Conservation (phyloP, 2,329 filamentous ascomycete species). For the Botryosphaeria agaves region DNA sequence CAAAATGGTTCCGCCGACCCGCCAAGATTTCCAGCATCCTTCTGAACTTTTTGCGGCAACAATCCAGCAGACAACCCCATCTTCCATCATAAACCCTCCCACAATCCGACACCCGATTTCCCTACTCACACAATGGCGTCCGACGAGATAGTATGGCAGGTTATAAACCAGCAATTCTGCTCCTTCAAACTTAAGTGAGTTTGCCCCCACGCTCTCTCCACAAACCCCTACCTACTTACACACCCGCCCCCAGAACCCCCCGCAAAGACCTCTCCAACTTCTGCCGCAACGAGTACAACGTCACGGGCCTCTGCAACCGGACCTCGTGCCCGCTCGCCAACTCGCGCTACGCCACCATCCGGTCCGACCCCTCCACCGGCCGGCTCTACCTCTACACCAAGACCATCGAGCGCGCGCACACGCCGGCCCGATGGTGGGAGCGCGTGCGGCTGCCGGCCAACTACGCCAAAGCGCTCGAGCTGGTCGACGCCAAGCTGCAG, state of each 20-base stretch:
- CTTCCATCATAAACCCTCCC: neutral
- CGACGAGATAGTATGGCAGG: slow-evolving; percentile 94
- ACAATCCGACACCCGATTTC: neutral
- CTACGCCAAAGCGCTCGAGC: slow-evolving; percentile 74
- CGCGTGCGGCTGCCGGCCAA: slow-evolving; percentile 78
- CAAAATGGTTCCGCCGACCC: no score
- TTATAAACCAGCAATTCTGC: slow-evolving; percentile 92
- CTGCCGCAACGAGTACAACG: slow-evolving; percentile 60
- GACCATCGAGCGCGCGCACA: slow-evolving; percentile 72
- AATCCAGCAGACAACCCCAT: no score
- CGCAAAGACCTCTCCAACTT: slow-evolving; percentile 87
- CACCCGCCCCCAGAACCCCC: no score
- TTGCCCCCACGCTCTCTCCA: no score
- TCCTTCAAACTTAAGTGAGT: slow-evolving; percentile 80
- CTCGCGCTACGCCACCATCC: slow-evolving; percentile 80
- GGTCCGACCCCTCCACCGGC: slow-evolving; percentile 62
- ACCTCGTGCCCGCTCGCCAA: slow-evolving; percentile 87
- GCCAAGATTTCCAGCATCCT: no score
- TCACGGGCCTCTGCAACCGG: slow-evolving; percentile 53
- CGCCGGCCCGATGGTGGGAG: slow-evolving; percentile 90
- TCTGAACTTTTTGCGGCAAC: no score
- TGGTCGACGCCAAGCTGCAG: slow-evolving; percentile 70
- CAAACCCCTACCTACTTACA: no score
- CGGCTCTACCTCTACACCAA: slow-evolving; percentile 94
- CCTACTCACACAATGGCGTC: slow-evolving; percentile 49